phyloP scores from a whole-genome alignment of 2,329 filamentous ascomycete species.

The Ophiostoma angusticollis region DNA sequence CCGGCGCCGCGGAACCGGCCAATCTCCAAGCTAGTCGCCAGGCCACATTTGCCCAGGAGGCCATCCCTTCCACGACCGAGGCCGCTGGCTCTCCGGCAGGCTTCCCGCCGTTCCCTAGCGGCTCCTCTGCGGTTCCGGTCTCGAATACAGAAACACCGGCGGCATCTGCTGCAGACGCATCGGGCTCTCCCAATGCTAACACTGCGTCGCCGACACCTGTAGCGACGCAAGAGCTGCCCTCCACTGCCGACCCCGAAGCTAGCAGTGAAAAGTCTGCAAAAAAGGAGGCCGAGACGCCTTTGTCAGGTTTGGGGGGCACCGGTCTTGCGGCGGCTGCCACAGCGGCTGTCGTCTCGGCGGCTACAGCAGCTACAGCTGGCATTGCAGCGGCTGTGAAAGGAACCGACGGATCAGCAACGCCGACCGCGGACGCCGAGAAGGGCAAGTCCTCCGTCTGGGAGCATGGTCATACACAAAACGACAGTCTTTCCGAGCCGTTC shows the following conservation, averaged over 20 bases:
- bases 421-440: conserved; percentile 3
- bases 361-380: conserved; percentile 2
- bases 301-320: background rate
- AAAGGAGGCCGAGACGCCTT: too few relatives aligned
- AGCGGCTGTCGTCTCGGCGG: conserved; percentile 2
- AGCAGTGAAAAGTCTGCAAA: too few relatives aligned
- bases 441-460: conserved; percentile 6
- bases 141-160: background rate
- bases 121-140: background rate
- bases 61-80: conserved; percentile 21
- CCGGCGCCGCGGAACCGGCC: conserved; percentile 46
- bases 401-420: background rate
- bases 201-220: conserved; percentile 1
- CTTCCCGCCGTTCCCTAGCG: background rate
- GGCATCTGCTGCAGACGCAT: background rate
- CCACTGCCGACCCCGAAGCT: background rate
- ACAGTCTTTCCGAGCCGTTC: conserved; percentile 35
- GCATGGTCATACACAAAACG: conserved; percentile 14
- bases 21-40: conserved; percentile 41
- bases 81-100: background rate
- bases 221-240: background rate
- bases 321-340: background rate
- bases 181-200: background rate
- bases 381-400: background rate
- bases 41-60: conserved; percentile 44